phyloP scores from a whole-genome alignment of 2,329 filamentous ascomycete genomes.

The Chaetomium strumarium region DNA sequence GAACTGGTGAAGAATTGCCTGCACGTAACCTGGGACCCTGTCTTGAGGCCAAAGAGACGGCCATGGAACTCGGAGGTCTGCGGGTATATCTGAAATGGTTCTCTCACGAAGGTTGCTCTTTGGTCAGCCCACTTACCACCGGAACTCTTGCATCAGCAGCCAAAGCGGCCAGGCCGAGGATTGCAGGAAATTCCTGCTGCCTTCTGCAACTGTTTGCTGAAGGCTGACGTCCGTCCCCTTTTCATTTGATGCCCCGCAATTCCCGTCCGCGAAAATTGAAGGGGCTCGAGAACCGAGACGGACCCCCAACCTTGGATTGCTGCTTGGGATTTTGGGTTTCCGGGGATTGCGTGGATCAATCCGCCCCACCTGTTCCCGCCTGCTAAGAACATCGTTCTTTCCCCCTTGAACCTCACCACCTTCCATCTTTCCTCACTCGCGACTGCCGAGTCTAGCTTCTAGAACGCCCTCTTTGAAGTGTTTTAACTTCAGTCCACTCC shows the following conservation, averaged over 20 bases:
- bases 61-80: not conserved
- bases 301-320: constrained; percentile 6
- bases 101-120: not conserved
- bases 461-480: constrained; percentile 1
- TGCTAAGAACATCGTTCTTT: constrained; percentile 11
- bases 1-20: not conserved
- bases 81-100: not conserved
- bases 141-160: not conserved
- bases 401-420: constrained; percentile 10
- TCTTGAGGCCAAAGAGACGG: not conserved
- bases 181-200: not conserved
- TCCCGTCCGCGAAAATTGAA: constrained; percentile 15
- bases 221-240: not conserved
- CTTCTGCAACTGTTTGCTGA: not conserved
- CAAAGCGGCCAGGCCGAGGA: not conserved
- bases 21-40: not conserved
- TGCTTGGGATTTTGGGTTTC: constrained; percentile 1
- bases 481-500: not conserved
- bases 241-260: constrained; percentile 11
- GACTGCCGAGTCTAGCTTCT: constrained; percentile 16
- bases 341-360: constrained; percentile 12
- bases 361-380: constrained; percentile 13
- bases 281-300: constrained; percentile 20
- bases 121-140: not conserved
- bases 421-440: constrained; percentile 17